These are phyloP conservation scores for Penicillium parvum DNA, from an alignment of 495 filamentous ascomycete genomes.

Conservation along the genomic window DNA sequence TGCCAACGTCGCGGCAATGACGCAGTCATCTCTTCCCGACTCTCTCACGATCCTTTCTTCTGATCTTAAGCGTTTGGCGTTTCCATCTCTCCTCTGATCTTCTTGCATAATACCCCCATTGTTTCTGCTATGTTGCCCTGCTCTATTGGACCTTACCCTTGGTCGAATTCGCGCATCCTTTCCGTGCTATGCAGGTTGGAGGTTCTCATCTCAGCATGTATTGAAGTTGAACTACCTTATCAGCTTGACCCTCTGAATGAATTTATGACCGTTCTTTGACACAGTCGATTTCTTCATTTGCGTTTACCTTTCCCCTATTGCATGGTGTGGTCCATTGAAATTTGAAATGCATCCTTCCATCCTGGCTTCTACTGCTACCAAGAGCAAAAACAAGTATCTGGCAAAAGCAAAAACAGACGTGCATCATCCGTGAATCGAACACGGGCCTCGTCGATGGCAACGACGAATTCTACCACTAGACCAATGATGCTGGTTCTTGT, in stretches of 20 bases:
- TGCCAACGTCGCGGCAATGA: too few relatives aligned
- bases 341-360: neutral
- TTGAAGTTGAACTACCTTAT: too few relatives aligned
- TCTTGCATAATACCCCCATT: neutral
- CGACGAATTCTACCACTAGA: conserved; percentile 59
- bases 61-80: neutral
- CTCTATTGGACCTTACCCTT: too few relatives aligned
- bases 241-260: too few relatives aligned
- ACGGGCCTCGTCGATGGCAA: conserved; percentile 57
- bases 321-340: neutral
- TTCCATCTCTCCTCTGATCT: neutral
- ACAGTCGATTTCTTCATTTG: too few relatives aligned
- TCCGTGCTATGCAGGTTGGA: too few relatives aligned
- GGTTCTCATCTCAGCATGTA: neutral
- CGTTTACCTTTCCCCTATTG: neutral
- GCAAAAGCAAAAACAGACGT: conserved; percentile 14
- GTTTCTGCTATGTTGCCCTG: neutral
- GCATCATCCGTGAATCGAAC: conserved; percentile 57
- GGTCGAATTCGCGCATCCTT: too few relatives aligned
- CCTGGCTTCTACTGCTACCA: neutral
- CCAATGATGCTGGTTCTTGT: conserved; percentile 44
- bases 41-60: too few relatives aligned
- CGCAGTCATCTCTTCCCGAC: too few relatives aligned
- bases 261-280: neutral
- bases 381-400: neutral